A percentile compares a stretch with the other conserved stretches of the same genome.
These are phyloP conservation scores for Verticillium dahliae DNA, from an alignment of 2,329 filamentous ascomycete species.

Conservation along the genomic window DNA sequence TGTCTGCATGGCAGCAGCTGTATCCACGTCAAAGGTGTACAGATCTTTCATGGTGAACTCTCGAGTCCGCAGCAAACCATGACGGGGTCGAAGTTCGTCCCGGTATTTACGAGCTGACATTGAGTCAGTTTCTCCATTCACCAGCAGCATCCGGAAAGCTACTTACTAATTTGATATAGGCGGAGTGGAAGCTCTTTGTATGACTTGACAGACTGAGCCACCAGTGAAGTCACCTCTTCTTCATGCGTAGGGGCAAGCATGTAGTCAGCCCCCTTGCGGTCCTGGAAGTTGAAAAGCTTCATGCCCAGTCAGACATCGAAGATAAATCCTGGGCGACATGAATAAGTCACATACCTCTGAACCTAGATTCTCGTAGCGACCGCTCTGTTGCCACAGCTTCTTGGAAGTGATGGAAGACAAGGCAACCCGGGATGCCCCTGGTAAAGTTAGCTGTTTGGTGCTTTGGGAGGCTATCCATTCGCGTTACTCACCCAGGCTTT, in stretches of 20 bases:
- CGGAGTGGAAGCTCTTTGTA: slow-evolving; percentile 82
- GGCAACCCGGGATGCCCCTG: slow-evolving; percentile 72
- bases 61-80: slow-evolving; percentile 78
- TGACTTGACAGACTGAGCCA: slow-evolving; percentile 66
- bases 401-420: slow-evolving; percentile 83
- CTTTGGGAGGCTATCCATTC: neutral
- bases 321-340: neutral
- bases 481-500: slow-evolving; percentile 49
- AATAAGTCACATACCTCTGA: slow-evolving; percentile 56
- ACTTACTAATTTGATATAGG: slow-evolving; percentile 80
- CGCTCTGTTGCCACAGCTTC: slow-evolving; percentile 74
- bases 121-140: slow-evolving; percentile 3
- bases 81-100: slow-evolving; percentile 82
- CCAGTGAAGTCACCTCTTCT: slow-evolving; percentile 85
- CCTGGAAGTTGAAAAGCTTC: slow-evolving; percentile 72
- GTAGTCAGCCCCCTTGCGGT: slow-evolving; percentile 68
- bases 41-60: slow-evolving; percentile 99
- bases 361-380: slow-evolving; percentile 64
- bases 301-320: slow-evolving; percentile 11
- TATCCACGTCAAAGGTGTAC: slow-evolving; percentile 81
- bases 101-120: slow-evolving; percentile 73
- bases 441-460: slow-evolving; percentile 3
- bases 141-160: neutral
- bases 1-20: slow-evolving; percentile 65
- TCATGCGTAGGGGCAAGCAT: slow-evolving; percentile 91